Base-by-base conservation (phyloP, 1,139 yeast species). In the Sugiyamaella neomexicana region DNA sequence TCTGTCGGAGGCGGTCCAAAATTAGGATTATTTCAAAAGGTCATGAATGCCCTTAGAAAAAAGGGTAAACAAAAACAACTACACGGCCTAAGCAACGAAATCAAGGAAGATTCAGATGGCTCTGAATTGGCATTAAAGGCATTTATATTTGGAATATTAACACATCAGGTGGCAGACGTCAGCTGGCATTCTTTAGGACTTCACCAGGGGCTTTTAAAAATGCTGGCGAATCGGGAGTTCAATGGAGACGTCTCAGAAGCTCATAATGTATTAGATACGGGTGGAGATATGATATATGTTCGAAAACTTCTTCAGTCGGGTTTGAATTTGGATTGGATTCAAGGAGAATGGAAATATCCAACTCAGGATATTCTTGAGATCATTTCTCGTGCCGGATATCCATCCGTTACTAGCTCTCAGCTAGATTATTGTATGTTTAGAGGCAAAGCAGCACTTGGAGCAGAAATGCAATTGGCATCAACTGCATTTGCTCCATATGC, bases 131-230 rank as follows among this genome's bases (percentile, higher is more conserved):
- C 66, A 10, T 65, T 83, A 23, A 76, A 77, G 57, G 77, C 83
- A 0, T 82, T 83, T 60, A 61, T 82, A 1, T 72, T 75, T 54
- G 88, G 86, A 0, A 64, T 80, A 0, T 73, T 80, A 54, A 69
- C 80, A 0, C 88, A 83, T 63, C 86, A 83, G 58, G 73, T 81
- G 0, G 73, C 82, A 1, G 87, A 82, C 58, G 76, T 81, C 0
- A 72, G 83, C 23, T 83, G 87, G 88, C 88, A 83, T 63, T 81
- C 86, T 0, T 66, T 83, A 15, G 74, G 80, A 1, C 62, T 77
- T 17, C 66, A 72, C 10, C 80, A 81, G 63, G 87, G 88, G 0
- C 61, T 83, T 15, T 66, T 83, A 36, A 64, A 72, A 34, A 75
- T 75, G 62, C 60, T 82, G 55, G 74, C 81, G 0, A 71, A 67